phyloP scores from a whole-genome alignment of 2,329 filamentous ascomycete genomes.

The Nothomitra cinnamomea region DNA sequence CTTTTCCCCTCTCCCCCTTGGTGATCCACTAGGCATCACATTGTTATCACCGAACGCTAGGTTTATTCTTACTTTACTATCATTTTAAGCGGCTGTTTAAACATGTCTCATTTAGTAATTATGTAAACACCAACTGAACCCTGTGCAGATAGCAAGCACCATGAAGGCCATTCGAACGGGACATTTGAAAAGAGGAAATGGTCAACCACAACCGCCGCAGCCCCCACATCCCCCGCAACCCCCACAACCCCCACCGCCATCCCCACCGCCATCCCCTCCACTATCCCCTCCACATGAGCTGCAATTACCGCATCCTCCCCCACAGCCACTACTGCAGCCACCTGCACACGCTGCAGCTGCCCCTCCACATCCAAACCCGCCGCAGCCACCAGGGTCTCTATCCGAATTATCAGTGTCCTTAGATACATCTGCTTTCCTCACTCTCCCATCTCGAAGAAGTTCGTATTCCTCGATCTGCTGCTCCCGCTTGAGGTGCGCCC shows the following conservation, averaged over 20 bases:
- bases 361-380: conserved; percentile 5
- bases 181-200: background rate
- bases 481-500: conserved; percentile 8
- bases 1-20: background rate
- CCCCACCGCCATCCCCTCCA: conserved; percentile 8
- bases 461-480: conserved; percentile 11
- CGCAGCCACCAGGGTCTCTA: background rate
- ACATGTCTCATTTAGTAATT: background rate
- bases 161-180: no score
- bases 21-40: background rate
- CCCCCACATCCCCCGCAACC: no score
- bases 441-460: conserved; percentile 9
- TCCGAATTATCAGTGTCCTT: background rate
- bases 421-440: conserved; percentile 4
- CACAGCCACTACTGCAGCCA: conserved; percentile 1
- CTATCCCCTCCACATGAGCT: conserved; percentile 6
- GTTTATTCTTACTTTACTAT: background rate
- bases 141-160: background rate
- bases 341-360: background rate
- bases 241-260: background rate
- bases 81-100: background rate
- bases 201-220: background rate
- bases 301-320: conserved; percentile 6
- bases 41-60: background rate
- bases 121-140: background rate